Evolutionary conservation across 2,329 filamentous ascomycete species (phyloP).

Genomic region (Chaetomium sp.): DNA sequence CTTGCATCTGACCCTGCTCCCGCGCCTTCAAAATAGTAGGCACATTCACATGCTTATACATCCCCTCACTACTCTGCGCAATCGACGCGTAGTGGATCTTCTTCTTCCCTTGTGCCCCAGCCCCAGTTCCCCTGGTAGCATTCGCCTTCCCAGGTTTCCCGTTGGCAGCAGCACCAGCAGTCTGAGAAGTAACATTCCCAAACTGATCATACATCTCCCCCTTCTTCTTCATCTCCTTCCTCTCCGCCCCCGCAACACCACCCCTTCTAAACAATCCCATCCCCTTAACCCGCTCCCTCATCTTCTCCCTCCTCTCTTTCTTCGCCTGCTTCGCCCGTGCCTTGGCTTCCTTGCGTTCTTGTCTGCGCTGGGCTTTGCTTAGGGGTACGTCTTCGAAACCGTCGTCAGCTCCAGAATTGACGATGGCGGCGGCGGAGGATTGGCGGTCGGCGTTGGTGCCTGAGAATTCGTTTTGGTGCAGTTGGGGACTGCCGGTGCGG

Average conservation of each 20-base stretch:
- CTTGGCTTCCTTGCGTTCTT: background rate
- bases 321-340: background rate
- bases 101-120: too few relatives aligned
- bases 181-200: background rate
- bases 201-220: background rate
- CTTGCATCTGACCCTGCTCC: background rate
- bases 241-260: background rate
- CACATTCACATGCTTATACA: slow-evolving; percentile 6
- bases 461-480: background rate
- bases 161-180: background rate
- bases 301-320: background rate
- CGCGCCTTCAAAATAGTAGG: background rate
- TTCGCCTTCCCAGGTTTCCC: background rate
- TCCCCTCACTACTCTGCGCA: background rate
- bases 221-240: background rate
- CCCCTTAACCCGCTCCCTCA: background rate
- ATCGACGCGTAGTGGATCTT: slow-evolving; percentile 5
- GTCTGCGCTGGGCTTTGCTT: background rate
- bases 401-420: background rate
- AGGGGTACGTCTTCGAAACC: background rate
- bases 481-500: slow-evolving; percentile 6
- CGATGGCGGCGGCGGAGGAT: background rate
- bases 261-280: background rate
- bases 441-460: background rate
- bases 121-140: too few relatives aligned